These are phyloP conservation scores for Xylariomycetidae sp. DNA, from an alignment of 2,329 filamentous ascomycete species.

Conservation along the genomic window DNA sequence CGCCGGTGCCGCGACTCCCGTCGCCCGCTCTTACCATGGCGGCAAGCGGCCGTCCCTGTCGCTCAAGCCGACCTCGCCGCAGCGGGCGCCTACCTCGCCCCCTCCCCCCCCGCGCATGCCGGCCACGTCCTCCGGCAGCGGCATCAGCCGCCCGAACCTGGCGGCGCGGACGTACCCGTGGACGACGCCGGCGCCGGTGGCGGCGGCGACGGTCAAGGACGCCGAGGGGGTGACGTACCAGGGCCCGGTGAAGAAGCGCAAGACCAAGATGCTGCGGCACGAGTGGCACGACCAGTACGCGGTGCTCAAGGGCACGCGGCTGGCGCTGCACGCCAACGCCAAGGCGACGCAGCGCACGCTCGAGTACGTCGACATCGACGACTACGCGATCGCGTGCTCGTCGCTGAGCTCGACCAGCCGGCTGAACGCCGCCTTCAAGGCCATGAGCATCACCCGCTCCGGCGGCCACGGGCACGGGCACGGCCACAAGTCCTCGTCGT, in stretches of 20 bases:
- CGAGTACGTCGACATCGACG: conserved; percentile 80
- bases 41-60: conserved; percentile 31
- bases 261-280: conserved; percentile 79
- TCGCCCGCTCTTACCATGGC: conserved; percentile 26
- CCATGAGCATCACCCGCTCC: conserved; percentile 55
- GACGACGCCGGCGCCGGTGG: conserved; percentile 13
- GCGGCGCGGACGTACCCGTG: too few relatives aligned
- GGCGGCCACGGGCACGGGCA: conserved; percentile 39
- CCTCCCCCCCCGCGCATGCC: conserved; percentile 51
- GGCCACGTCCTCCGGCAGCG: conserved; percentile 44
- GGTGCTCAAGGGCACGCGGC: conserved; percentile 68
- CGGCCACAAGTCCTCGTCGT: conserved; percentile 34
- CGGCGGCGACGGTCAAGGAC: conserved; percentile 28
- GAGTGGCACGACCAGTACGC: conserved; percentile 94
- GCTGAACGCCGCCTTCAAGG: conserved; percentile 81
- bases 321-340: conserved; percentile 68
- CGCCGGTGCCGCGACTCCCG: conserved; percentile 33
- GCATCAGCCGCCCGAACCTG: conserved; percentile 37
- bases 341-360: conserved; percentile 46
- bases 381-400: conserved; percentile 83
- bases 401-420: conserved; percentile 70
- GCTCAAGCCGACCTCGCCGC: conserved; percentile 23
- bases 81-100: conserved; percentile 33
- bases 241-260: conserved; percentile 92
- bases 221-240: conserved; percentile 59